Evolutionary conservation across 306 rosid genomes (phyloP), one percentile per base, ranked within the genome.

Genomic region (Quercus mongolica): DNA sequence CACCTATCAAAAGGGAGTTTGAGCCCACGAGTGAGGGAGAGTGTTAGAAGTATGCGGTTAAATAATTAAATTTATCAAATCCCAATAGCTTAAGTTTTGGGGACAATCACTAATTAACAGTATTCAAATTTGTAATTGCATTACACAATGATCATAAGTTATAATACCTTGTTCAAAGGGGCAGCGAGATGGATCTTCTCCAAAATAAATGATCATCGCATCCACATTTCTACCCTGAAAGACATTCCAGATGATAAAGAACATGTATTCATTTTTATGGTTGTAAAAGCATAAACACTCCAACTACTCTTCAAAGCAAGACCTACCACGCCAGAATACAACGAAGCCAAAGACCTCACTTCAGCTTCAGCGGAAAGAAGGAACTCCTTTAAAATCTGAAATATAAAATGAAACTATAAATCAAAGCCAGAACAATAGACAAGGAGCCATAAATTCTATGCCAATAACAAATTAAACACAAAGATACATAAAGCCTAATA

Each of bases 141-240:
- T 49, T 49, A 49, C 54, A 49, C 17, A 49, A 5, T 59, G 65
- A 23, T 59, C 65, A 59, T n/a, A 25, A 23, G 72, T 67, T 67
- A 35, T 20, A 75, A 69, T 68, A 94, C 98, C 97, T 90, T 94
- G 98, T 87, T 94, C 97, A 82, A 92, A 91, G 23, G 91, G 84
- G 89, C 97, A 94, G 72, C 93, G 90, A 78, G 97, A 75, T 23
- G 97, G 97, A 83, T 94, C 98, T 85, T 94, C 98, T 55, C 98
- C 97, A 78, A 94, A 94, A 80, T 94, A 94, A 85, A 94, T 86
- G 82, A 94, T 91, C 92, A 92, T 79, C 0, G 88, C 81, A 69
- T 94, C 98, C 83, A 91, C 97, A 30, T 83, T 92, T 84, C 91
- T 94, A 77, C 98, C 97, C 98, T 94, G 90, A 44, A 65, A 73